These are phyloP conservation scores for Nicotiana noctiflora DNA, from an alignment of 257 asterid genomes.

Conservation along the genomic window DNA sequence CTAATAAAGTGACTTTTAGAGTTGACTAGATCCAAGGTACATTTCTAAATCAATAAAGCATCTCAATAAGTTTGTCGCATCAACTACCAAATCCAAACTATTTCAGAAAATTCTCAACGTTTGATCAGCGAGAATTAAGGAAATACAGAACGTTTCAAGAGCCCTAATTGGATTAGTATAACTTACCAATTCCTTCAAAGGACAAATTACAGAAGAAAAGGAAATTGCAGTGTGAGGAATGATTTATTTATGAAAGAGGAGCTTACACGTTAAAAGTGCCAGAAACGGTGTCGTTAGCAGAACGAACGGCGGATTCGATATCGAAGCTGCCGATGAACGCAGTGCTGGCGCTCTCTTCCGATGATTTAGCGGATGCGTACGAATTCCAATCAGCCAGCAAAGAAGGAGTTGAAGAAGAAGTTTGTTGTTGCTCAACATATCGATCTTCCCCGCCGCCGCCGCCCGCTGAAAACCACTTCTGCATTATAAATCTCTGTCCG, in stretches of 20 bases:
- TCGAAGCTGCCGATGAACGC: conserved; percentile 60
- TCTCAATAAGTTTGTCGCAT: background rate
- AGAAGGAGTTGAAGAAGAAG: conserved; percentile 37
- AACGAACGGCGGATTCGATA: conserved; percentile 75
- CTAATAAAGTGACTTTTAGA: background rate
- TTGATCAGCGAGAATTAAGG: background rate
- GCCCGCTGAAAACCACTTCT: conserved; percentile 67
- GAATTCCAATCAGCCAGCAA: conserved; percentile 81
- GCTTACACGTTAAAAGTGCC: conserved; percentile 76
- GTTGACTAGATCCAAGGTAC: background rate
- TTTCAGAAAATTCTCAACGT: background rate
- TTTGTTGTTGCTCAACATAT: conserved; percentile 21
- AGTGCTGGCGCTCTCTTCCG: conserved; percentile 41
- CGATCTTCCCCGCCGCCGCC: conserved; percentile 27
- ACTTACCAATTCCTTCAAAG: background rate
- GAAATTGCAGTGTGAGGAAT: background rate
- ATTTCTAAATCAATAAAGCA: background rate
- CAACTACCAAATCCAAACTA: background rate
- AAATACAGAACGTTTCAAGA: background rate
- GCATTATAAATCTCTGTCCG: conserved; percentile 28
- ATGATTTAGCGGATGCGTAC: conserved; percentile 52
- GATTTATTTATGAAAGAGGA: background rate
- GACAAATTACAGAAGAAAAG: background rate
- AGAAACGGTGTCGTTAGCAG: conserved; percentile 85
- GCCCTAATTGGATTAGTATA: background rate